A percentile compares a stretch with the other conserved stretches of the same genome.
phyloP scores from a whole-genome alignment of 495 filamentous ascomycete genomes.

The Penicillium maclennaniae region DNA sequence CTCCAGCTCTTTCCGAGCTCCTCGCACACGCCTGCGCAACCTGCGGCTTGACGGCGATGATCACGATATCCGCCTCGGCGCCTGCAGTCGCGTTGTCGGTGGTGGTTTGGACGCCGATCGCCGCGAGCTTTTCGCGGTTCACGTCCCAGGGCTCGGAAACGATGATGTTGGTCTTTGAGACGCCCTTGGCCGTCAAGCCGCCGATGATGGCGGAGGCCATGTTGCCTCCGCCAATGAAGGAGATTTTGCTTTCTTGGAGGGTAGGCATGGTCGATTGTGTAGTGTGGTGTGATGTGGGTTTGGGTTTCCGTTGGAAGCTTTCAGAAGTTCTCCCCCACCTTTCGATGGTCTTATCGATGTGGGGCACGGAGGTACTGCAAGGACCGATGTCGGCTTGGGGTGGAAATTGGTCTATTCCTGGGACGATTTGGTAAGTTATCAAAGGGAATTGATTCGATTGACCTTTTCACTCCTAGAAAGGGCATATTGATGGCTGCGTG shows the following conservation, averaged over 20 bases:
- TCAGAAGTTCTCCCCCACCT: slow-evolving; percentile 11
- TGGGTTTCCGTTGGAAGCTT: not conserved
- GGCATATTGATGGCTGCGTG: not conserved
- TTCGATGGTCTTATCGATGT: slow-evolving; percentile 14
- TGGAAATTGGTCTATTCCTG: not conserved
- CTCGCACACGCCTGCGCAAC: slow-evolving; percentile 87
- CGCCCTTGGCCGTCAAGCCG: slow-evolving; percentile 33
- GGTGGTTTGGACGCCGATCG: slow-evolving; percentile 76
- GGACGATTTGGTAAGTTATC: not conserved
- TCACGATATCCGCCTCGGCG: slow-evolving; percentile 88
- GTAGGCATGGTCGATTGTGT: slow-evolving; percentile 27
- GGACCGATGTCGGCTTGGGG: slow-evolving; percentile 12
- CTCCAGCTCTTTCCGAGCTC: slow-evolving; percentile 83
- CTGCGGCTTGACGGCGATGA: slow-evolving; percentile 68
- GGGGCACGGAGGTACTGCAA: slow-evolving; percentile 6
- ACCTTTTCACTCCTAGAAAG: not conserved
- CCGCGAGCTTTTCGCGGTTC: slow-evolving; percentile 80
- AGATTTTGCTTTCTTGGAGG: slow-evolving; percentile 37
- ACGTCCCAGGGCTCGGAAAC: slow-evolving; percentile 84
- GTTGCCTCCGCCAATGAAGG: slow-evolving; percentile 45
- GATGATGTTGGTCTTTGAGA: slow-evolving; percentile 41
- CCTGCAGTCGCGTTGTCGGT: slow-evolving; percentile 83
- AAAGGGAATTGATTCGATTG: not conserved
- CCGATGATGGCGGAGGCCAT: slow-evolving; percentile 45
- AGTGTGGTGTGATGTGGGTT: not conserved